Evolutionary conservation across 106 monocot species (phyloP).

Genomic region (Iris macrosiphon): DNA sequence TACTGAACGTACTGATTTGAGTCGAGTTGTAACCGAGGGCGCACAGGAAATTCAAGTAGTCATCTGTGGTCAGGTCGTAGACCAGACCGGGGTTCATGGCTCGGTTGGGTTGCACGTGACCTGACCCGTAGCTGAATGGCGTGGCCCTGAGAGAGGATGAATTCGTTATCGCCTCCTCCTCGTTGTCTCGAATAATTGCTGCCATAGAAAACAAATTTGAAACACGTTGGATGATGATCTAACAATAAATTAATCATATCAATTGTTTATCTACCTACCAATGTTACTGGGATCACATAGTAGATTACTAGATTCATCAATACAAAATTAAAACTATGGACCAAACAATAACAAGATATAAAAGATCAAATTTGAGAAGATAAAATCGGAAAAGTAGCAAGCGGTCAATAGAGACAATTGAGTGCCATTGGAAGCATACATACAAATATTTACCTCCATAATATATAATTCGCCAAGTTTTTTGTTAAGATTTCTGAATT

Average conservation of each 20-base stretch:
- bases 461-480: too few relatives aligned
- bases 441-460: too few relatives aligned
- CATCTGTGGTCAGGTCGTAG: conserved; percentile 6
- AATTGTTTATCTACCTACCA: background rate
- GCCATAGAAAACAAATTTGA: background rate
- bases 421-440: too few relatives aligned
- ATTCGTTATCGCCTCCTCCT: background rate
- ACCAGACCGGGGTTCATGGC: conserved; percentile 19
- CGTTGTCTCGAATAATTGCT: conserved; percentile 13
- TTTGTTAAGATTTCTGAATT: too few relatives aligned
- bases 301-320: too few relatives aligned
- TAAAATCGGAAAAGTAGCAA: too few relatives aligned
- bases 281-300: background rate
- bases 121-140: conserved; percentile 15
- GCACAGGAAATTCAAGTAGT: conserved; percentile 20
- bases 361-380: too few relatives aligned
- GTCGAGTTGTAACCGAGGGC: conserved; percentile 12
- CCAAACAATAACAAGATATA: too few relatives aligned
- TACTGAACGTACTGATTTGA: background rate
- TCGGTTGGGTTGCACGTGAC: conserved; percentile 8
- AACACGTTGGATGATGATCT: background rate
- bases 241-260: background rate
- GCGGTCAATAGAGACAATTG: too few relatives aligned
- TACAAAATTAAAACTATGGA: too few relatives aligned
- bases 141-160: conserved; percentile 3